A percentile compares a stretch with the other conserved stretches of the same genome.
Evolutionary conservation across 768 basidiomycete species (phyloP).

Genomic region (Boletus sensibilis): DNA sequence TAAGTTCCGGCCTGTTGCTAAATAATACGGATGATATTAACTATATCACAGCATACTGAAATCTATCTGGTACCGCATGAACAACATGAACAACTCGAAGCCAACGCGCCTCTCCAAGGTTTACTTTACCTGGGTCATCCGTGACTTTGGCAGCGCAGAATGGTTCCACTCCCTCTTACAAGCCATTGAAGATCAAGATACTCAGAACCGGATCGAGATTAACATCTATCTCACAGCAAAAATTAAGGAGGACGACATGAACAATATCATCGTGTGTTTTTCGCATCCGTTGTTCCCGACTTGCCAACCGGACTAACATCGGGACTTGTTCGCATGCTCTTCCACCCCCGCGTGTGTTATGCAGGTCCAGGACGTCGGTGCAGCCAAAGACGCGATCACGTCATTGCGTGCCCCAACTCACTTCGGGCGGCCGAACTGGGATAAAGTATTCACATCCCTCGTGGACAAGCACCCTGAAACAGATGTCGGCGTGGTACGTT

Average conservation of each 20-base stretch:
- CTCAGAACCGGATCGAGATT: conserved; percentile 83
- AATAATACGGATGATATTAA: conserved; percentile 1
- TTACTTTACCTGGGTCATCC: conserved; percentile 95
- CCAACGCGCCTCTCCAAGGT: conserved; percentile 86
- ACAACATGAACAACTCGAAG: conserved; percentile 71
- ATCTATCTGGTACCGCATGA: conserved; percentile 96
- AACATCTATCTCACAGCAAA: conserved; percentile 91
- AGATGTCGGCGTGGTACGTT: conserved; percentile 80
- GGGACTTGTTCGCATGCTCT: neutral
- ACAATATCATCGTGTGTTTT: conserved; percentile 76
- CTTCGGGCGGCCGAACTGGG: conserved; percentile 89
- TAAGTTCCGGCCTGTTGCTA: conserved; percentile 40
- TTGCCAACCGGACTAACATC: conserved; percentile 1
- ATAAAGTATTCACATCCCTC: conserved; percentile 69
- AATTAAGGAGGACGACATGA: conserved; percentile 90
- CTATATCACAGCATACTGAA: conserved; percentile 64
- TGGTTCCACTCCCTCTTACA: conserved; percentile 94
- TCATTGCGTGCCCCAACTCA: conserved; percentile 88
- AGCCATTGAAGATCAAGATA: conserved; percentile 92
- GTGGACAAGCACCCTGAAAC: conserved; percentile 82
- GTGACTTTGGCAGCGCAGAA: conserved; percentile 84
- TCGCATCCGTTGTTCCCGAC: neutral
- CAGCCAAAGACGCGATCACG: conserved; percentile 90
- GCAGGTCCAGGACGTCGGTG: conserved; percentile 85
- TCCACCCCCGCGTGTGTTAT: neutral